Conservation (phyloP, 2,329 filamentous ascomycete species). For the Drechslerella stenobrocha region DNA sequence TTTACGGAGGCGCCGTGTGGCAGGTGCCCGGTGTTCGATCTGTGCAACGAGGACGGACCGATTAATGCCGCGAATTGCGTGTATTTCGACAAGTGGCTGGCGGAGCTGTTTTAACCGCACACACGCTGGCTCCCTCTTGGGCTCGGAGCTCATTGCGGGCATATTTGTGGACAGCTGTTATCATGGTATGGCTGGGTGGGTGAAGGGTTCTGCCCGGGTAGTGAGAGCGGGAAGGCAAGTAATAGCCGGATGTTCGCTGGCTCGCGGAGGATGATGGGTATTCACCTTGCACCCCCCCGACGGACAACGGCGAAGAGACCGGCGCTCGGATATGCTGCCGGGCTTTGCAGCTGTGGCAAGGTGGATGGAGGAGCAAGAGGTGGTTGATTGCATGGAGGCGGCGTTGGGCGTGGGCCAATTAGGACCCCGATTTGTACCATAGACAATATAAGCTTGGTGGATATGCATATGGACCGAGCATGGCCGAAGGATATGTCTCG, state of each 20-base stretch:
- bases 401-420: too few species aligned
- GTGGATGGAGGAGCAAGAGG: too few species aligned
- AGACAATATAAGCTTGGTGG: too few species aligned
- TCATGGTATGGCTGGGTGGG: not conserved
- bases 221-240: not conserved
- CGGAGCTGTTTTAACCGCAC: conserved; percentile 23
- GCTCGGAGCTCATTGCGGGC: too few species aligned
- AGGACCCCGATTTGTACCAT: too few species aligned
- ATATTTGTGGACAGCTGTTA: not conserved
- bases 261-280: not conserved
- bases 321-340: too few species aligned
- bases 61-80: conserved; percentile 88
- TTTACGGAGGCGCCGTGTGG: conserved; percentile 90
- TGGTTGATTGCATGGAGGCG: too few species aligned
- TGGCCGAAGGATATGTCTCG: too few species aligned
- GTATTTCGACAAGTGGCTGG: conserved; percentile 86
- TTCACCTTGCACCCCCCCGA: too few species aligned
- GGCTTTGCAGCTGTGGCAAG: too few species aligned
- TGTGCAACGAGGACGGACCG: conserved; percentile 87
- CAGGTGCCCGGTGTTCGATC: conserved; percentile 85
- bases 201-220: not conserved
- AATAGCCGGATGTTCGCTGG: not conserved
- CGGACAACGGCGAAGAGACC: too few species aligned
- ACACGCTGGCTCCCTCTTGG: not conserved
- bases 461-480: too few species aligned